Evolutionary conservation across 208 protist genomes (phyloP).

Genomic region (Trypanosoma mega): DNA sequence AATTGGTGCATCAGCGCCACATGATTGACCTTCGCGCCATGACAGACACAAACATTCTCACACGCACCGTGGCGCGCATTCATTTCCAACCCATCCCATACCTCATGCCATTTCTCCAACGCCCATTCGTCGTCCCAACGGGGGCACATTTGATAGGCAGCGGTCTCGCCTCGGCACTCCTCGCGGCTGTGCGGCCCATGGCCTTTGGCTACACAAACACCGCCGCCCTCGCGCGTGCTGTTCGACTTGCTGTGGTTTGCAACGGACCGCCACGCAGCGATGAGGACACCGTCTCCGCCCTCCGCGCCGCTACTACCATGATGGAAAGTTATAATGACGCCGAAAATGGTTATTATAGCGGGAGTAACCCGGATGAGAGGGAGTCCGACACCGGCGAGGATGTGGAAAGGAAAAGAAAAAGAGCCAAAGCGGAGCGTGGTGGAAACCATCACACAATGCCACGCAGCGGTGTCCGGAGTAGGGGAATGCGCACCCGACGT

Average conservation of each 20-base stretch:
- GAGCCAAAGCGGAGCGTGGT: no score
- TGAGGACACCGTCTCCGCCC: conserved; percentile 35
- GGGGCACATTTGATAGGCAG: neutral
- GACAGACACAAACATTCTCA: conserved; percentile 40
- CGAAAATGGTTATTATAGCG: no score
- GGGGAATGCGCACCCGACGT: no score
- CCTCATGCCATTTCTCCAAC: conserved; percentile 20
- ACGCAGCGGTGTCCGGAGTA: no score
- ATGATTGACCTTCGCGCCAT: conserved; percentile 47
- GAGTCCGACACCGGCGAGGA: no score
- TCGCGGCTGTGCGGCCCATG: conserved; percentile 33
- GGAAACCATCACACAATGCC: no score
- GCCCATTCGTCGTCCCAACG: conserved; percentile 12
- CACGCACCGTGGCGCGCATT: conserved; percentile 34
- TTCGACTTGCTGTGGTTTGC: conserved; percentile 66
- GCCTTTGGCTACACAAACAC: conserved; percentile 50
- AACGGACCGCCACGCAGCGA: conserved; percentile 23
- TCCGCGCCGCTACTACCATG: conserved; percentile 57
- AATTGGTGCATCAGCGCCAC: conserved; percentile 30
- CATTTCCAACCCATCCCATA: conserved; percentile 77
- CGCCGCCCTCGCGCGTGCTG: conserved; percentile 42
- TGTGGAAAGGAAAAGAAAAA: no score
- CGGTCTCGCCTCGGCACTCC: conserved; percentile 4
- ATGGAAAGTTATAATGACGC: no score
- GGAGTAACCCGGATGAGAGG: no score